A percentile compares a stretch with the other conserved stretches of the same genome.
Conservation (phyloP, 31 red algal species). For the Pterothamnion heteromorphum region DNA sequence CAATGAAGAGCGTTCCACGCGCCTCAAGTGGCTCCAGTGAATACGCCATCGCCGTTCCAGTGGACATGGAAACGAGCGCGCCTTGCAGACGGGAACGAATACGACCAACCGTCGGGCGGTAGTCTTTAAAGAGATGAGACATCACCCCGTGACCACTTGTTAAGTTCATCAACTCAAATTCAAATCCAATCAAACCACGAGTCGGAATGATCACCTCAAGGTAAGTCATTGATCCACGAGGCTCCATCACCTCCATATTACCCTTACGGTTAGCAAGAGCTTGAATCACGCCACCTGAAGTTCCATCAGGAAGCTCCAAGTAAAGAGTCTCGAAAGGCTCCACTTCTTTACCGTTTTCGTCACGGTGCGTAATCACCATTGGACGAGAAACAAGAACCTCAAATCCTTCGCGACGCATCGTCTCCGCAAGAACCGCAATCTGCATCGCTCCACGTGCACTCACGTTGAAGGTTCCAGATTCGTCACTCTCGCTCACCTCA, state of each 20-base stretch:
- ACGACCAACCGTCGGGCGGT: not conserved
- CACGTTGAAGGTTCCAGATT: not conserved
- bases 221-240: constrained; percentile 47
- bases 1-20: constrained; percentile 5
- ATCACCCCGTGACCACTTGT: not conserved
- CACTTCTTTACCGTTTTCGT: constrained; percentile 50
- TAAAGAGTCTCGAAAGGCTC: constrained; percentile 77
- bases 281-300: constrained; percentile 72
- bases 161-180: not conserved
- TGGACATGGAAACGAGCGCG: not conserved
- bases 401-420: constrained; percentile 65
- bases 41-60: constrained; percentile 22
- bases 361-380: constrained; percentile 57
- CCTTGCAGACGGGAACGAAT: not conserved
- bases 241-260: constrained; percentile 55
- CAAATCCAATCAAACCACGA: constrained; percentile 66
- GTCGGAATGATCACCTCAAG: constrained; percentile 64
- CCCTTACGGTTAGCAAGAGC: constrained; percentile 67
- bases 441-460: constrained; percentile 72
- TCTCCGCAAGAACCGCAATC: constrained; percentile 74
- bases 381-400: constrained; percentile 77
- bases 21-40: not conserved
- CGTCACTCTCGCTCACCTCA: constrained; percentile 33
- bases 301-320: constrained; percentile 69
- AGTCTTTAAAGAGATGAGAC: not conserved